Base-by-base conservation (phyloP, 1,284 basidiomycete species). In the Ustilago trichophora region DNA sequence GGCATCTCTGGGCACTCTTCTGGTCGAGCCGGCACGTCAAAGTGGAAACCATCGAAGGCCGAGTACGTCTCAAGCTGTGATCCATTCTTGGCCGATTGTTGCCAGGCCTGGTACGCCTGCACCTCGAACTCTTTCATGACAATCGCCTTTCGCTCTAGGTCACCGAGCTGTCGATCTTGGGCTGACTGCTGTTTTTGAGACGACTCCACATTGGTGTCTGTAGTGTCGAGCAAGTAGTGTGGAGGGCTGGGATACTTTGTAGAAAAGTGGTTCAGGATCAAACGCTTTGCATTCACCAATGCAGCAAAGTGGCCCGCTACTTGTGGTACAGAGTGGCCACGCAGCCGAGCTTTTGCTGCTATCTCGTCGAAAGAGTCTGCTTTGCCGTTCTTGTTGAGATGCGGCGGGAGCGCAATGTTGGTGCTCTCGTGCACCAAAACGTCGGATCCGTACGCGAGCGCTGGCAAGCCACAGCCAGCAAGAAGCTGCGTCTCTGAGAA, bases 371-470 rank as follows among this genome's bases (percentile, higher is more conserved):
- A 41, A 10, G 44, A 55, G 34, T 72, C 67, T 1, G 54, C 40
- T 37, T 68, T 74, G 44, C 62, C 62, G 16, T 68, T 56, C 37
- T 51, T 48, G 26, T 55, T 55, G 21, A 72, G 67, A 37, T 63
- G 34, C 16, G 53, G 40, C 3, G 71, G 64, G 27, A 80, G 58
- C 2, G 74, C 73, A 15, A 74, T 75, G 49, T 80, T 80, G 26
- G 78, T 80, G 38, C 73, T 77, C 45, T 80, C 78, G 46, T 80
- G 78, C 1, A 80, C 77, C 15, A 80, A 46, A 4, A 80, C 53
- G 42, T 80, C 77, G 10, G 74, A 66, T 11, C 67, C 78, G 16
- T 53, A 49, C 3, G 41, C 58, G 6, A 45, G 45, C 21, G 46
- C 51, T n/a, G 47, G 50, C 33, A 59, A 22, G 21, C 60, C 58